These are phyloP conservation scores for Gelatoporia subvermispora DNA, from an alignment of 768 basidiomycete species.

Conservation along the genomic window DNA sequence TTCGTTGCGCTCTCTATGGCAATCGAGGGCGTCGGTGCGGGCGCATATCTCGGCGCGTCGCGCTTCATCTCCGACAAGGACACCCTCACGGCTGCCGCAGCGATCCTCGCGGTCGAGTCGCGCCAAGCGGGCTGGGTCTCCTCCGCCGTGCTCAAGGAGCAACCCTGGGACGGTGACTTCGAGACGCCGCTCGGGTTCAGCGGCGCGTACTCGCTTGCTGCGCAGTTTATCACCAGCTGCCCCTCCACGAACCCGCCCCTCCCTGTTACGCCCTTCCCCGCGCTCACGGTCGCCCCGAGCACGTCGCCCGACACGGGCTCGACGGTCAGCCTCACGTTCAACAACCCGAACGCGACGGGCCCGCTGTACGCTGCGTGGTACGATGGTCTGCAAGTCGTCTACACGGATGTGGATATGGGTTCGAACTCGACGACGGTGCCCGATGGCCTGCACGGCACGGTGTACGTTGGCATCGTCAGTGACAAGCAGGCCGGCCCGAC, in stretches of 20 bases:
- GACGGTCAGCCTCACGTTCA: slow-evolving; percentile 10
- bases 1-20: slow-evolving; percentile 42
- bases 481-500: slow-evolving; percentile 29
- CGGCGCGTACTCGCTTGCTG: slow-evolving; percentile 44
- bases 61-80: slow-evolving; percentile 35
- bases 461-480: slow-evolving; percentile 44
- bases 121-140: slow-evolving; percentile 48
- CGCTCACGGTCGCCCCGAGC: slow-evolving; percentile 25
- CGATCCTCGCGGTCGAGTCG: slow-evolving; percentile 52
- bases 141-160: slow-evolving; percentile 33
- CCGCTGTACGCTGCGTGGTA: slow-evolving; percentile 43
- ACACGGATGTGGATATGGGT: slow-evolving; percentile 29
- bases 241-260: slow-evolving; percentile 43
- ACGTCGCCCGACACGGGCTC: slow-evolving; percentile 27
- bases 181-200: slow-evolving; percentile 28
- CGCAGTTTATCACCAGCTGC: slow-evolving; percentile 44
- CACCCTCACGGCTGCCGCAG: slow-evolving; percentile 47
- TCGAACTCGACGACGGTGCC: slow-evolving; percentile 35
- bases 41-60: slow-evolving; percentile 57
- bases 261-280: slow-evolving; percentile 46
- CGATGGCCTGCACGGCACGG: slow-evolving; percentile 38
- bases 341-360: neutral
- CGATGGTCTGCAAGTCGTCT: slow-evolving; percentile 39
- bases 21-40: slow-evolving; percentile 49
- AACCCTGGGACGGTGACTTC: slow-evolving; percentile 45